phyloP scores from a whole-genome alignment of 345 rosid genomes.

The Luvunga scandens region DNA sequence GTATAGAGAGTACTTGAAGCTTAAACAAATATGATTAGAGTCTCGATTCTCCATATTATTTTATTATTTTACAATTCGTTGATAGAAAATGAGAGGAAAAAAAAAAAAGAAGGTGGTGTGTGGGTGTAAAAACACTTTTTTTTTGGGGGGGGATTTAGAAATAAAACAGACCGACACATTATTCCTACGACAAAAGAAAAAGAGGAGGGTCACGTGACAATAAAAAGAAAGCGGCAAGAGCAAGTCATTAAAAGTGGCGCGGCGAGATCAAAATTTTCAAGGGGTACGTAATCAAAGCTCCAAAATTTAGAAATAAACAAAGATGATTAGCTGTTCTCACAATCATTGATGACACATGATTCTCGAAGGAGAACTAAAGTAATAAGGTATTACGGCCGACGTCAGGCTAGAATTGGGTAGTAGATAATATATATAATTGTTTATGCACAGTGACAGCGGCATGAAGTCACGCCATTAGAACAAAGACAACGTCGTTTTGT shows the following conservation, averaged over 20 bases:
- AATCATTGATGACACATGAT: conserved; percentile 14
- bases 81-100: no score
- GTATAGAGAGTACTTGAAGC: no score
- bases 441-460: background rate
- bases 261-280: background rate
- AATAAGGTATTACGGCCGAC: background rate
- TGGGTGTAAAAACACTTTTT: no score
- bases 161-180: no score
- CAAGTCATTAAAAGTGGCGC: background rate
- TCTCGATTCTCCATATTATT: no score
- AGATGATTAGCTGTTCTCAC: conserved; percentile 3
- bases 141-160: no score
- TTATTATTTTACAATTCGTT: no score
- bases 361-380: background rate
- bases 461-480: background rate
- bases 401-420: background rate
- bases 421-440: background rate
- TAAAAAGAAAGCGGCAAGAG: background rate
- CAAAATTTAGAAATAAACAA: background rate
- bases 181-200: no score
- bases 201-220: background rate
- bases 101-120: no score
- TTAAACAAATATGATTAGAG: no score
- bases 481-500: conserved; percentile 4
- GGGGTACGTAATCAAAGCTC: background rate